Evolutionary conservation across 805 yeast genomes (phyloP).

Genomic region (Spathaspora passalidarum): DNA sequence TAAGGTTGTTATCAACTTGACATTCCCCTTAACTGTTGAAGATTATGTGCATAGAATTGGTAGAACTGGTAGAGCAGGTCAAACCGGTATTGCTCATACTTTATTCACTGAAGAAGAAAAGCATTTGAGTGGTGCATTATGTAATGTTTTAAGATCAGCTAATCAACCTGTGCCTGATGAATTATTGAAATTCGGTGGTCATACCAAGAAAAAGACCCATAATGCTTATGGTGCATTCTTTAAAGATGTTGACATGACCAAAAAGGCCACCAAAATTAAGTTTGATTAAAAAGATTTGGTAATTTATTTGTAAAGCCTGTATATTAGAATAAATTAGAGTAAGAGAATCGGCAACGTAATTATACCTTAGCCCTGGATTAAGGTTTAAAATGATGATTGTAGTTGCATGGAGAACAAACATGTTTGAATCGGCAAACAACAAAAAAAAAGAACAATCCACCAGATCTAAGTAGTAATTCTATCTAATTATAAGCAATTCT

Average conservation of each 20-base stretch:
- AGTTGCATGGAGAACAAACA: too few relatives aligned
- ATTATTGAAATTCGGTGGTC: conserved; percentile 91
- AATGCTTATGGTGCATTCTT: conserved; percentile 97
- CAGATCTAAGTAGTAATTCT: too few relatives aligned
- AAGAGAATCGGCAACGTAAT: too few relatives aligned
- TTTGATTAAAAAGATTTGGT: too few relatives aligned
- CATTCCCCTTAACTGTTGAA: conserved; percentile 95
- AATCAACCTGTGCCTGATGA: conserved; percentile 95
- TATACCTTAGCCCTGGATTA: too few relatives aligned
- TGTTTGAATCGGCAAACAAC: too few relatives aligned
- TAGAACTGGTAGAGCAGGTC: conserved; percentile 97
- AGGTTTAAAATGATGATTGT: too few relatives aligned
- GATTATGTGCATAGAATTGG: conserved; percentile 98
- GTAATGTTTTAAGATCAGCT: conserved; percentile 90
- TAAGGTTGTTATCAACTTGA: conserved; percentile 88
- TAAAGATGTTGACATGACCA: conserved; percentile 84
- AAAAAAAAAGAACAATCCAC: too few relatives aligned
- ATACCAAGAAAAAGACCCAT: conserved; percentile 96
- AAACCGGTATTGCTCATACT: conserved; percentile 91
- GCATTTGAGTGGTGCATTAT: conserved; percentile 90
- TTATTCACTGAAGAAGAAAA: conserved; percentile 95
- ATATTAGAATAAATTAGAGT: conserved; percentile 2
- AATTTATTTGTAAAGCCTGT: too few relatives aligned
- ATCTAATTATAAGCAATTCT: too few relatives aligned
- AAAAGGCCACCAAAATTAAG: conserved; percentile 86